Conservation (phyloP, 1,284 basidiomycete genomes). For the Marasmius oreades region DNA sequence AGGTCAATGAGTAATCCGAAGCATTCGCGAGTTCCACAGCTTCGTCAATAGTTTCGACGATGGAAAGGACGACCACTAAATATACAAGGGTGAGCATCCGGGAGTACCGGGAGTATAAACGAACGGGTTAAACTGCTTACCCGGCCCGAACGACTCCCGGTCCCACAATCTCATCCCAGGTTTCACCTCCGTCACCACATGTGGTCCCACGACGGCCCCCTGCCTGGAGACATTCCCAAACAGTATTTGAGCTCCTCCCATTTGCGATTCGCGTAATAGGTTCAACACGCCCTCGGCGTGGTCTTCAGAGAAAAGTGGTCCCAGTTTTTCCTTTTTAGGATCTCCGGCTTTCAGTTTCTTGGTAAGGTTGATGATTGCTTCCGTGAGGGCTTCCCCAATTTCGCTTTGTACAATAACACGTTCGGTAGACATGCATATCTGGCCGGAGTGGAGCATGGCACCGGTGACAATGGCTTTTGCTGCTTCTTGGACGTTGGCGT, state of each 20-base stretch:
- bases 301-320: constrained; percentile 45
- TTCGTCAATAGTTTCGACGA: constrained; percentile 47
- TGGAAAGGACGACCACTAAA: constrained; percentile 43
- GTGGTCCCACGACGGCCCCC: constrained; percentile 49
- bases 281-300: constrained; percentile 48
- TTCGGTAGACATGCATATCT: constrained; percentile 73
- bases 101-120: too few relatives aligned
- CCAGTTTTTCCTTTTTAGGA: constrained; percentile 22
- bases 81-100: background rate
- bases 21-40: constrained; percentile 53
- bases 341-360: constrained; percentile 25
- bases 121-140: constrained; percentile 25
- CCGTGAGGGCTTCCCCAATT: constrained; percentile 34
- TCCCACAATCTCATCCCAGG: constrained; percentile 51
- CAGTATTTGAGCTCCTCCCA: constrained; percentile 48
- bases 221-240: constrained; percentile 41
- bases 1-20: constrained; percentile 50
- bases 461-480: constrained; percentile 55
- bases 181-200: constrained; percentile 46
- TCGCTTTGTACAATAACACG: constrained; percentile 56
- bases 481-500: constrained; percentile 60
- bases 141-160: constrained; percentile 59
- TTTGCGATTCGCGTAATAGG: constrained; percentile 49
- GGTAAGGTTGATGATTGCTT: constrained; percentile 29
- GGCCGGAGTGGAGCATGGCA: constrained; percentile 58